Evolutionary conservation across 2,329 filamentous ascomycete species (phyloP).

Genomic region (Fusarium albosuccineum): DNA sequence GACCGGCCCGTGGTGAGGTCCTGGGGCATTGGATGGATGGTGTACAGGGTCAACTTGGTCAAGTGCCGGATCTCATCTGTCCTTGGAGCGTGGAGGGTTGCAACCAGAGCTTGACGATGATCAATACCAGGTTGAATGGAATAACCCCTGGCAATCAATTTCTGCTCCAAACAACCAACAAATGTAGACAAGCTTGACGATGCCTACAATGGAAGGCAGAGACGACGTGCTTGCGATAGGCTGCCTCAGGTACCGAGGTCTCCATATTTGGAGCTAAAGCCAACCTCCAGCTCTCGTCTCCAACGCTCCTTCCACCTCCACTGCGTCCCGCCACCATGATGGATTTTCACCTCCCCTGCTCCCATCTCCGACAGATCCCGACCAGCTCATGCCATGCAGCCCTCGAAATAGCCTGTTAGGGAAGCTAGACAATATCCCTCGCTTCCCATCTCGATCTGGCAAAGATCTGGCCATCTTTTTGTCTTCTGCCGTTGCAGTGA

Average conservation of each 20-base stretch:
- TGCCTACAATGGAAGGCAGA: no score
- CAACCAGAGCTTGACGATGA: no score
- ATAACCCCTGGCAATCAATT: no score
- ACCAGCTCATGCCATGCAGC: constrained; percentile 5
- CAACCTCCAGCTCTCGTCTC: not conserved
- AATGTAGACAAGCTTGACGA: no score
- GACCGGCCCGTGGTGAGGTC: constrained; percentile 21
- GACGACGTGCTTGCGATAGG: no score
- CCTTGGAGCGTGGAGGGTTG: not conserved
- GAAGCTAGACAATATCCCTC: not conserved
- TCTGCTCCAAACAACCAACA: no score
- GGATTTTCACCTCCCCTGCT: not conserved
- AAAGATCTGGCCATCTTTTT: not conserved
- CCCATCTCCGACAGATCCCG: constrained; percentile 16
- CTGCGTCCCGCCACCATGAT: constrained; percentile 29
- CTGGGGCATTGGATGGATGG: not conserved
- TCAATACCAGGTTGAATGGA: no score
- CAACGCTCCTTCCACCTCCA: constrained; percentile 10
- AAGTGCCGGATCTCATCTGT: not conserved
- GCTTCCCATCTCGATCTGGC: not conserved
- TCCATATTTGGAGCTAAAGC: not conserved
- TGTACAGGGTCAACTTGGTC: not conserved
- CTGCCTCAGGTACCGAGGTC: not conserved
- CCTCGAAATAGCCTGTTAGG: not conserved
- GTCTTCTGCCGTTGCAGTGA: no score